phyloP scores from a whole-genome alignment of 2,329 filamentous ascomycete species.

The Dothideomycetes sp. region DNA sequence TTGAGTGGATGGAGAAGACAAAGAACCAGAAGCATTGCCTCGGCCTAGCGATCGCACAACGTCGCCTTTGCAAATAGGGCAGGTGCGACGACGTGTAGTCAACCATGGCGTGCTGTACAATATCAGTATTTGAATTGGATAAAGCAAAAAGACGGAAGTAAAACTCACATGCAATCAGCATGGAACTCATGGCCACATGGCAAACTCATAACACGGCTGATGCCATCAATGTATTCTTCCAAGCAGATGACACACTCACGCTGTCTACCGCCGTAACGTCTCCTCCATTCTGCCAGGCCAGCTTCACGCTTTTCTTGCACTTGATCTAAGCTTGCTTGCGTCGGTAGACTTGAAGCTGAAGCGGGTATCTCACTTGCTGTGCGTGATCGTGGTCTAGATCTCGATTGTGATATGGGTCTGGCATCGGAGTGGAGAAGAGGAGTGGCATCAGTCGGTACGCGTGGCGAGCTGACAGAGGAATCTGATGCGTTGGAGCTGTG shows the following conservation, averaged over 20 bases:
- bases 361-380: constrained; percentile 52
- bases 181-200: constrained; percentile 98
- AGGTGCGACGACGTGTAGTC: constrained; percentile 89
- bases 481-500: constrained; percentile 46
- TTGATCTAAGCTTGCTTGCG: constrained; percentile 26
- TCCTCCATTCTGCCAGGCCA: constrained; percentile 43
- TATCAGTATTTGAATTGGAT: constrained; percentile 3
- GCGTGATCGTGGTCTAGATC: constrained; percentile 53
- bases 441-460: constrained; percentile 47
- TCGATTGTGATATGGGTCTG: constrained; percentile 32
- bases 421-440: constrained; percentile 56
- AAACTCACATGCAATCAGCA: constrained; percentile 90
- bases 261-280: constrained; percentile 54
- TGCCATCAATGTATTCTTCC: constrained; percentile 90
- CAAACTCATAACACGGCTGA: constrained; percentile 91
- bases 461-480: constrained; percentile 8
- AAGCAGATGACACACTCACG: constrained; percentile 93
- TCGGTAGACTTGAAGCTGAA: constrained; percentile 17
- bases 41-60: constrained; percentile 55
- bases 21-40: constrained; percentile 1
- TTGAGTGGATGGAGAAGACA: constrained; percentile 12
- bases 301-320: constrained; percentile 45
- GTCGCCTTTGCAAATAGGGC: constrained; percentile 96
- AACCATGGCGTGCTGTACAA: constrained; percentile 78
- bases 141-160: background rate